These are phyloP conservation scores for Fragaria iinumae DNA, from an alignment of 306 rosid genomes.

Conservation along the genomic window DNA sequence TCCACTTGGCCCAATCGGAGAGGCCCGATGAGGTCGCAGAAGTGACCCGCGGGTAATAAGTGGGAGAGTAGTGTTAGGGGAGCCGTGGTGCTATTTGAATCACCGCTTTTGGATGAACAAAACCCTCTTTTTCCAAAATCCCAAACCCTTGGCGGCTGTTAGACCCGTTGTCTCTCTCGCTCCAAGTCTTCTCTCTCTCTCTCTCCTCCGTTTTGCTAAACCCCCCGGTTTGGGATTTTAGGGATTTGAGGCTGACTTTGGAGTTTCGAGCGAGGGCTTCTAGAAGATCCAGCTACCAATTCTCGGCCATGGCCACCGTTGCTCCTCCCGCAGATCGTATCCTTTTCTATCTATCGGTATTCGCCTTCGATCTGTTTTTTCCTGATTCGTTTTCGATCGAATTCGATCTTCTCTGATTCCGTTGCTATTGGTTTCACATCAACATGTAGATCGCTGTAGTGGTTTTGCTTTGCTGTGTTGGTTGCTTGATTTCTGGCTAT, in stretches of 20 bases:
- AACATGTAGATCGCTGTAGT: conserved; percentile 30
- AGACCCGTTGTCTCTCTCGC: conserved; percentile 46
- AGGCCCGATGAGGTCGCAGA: not conserved
- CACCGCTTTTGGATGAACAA: conserved; percentile 76
- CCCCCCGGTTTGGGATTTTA: conserved; percentile 30
- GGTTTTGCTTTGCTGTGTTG: not conserved
- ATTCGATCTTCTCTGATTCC: not conserved
- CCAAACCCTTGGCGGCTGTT: conserved; percentile 99
- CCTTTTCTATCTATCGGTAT: conserved; percentile 38
- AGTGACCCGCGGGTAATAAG: conserved; percentile 54
- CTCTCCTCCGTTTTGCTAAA: conserved; percentile 19
- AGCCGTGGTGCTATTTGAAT: conserved; percentile 96
- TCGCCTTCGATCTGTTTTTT: conserved; percentile 20
- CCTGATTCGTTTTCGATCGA: conserved; percentile 27
- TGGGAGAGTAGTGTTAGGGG: conserved; percentile 16
- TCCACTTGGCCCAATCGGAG: not conserved
- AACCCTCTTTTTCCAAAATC: conserved; percentile 84
- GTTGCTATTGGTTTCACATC: not conserved
- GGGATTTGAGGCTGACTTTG: conserved; percentile 16
- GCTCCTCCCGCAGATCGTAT: conserved; percentile 93
- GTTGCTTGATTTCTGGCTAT: conserved; percentile 2
- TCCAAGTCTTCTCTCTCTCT: conserved; percentile 9
- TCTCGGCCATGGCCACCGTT: conserved; percentile 68
- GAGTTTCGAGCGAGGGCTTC: not conserved
- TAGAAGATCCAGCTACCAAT: conserved; percentile 45